Base-by-base conservation (phyloP, 2,329 filamentous ascomycete species). In the Pezicula carpinea region DNA sequence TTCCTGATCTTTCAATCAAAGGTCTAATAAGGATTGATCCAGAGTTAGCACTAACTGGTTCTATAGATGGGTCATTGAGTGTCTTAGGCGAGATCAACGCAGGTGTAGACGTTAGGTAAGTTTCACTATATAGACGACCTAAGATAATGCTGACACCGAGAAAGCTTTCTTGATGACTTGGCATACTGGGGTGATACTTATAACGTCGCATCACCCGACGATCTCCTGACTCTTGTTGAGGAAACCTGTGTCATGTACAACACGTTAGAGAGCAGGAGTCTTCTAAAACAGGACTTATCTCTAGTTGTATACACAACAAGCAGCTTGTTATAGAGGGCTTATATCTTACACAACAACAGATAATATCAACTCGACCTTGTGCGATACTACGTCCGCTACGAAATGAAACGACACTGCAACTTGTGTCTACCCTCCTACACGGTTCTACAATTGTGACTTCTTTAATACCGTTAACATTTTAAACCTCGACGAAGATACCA, bases 1-100 rank as follows among this genome's bases (percentile, higher is more conserved):
- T n/a, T 14, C 51, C 51, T 5, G 52, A 51, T n/a, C 44, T 52
- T 11, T 39, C 52, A 17, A 54, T 54, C 39, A 47, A 39, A 31
- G 51, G 51, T 6, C 49, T 56, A 14, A 38, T 48, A 6, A 48
- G 48, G 1, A 44, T 56, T 34, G 53, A 51, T 7, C 54, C 54
- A n/a, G 45, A 18, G 4, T 7, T 54, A 13, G 39, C 44, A 26
- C 14, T 54, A 11, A 39, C 23, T 19, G 52, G 38, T 3, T 8
- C 29, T 7, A 48, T 53, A 21, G 35, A 47, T 10, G 42, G 42
- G 13, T 15, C 6, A 18, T 5, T 54, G 5, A 50, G 47, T 1
- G 19, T 54, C 3, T 47, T 47, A 11, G 52, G 49, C 34, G 34
- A 36, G 17, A 10, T 36, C 15, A 10, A 10, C 15, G 34, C 34